phyloP scores from a whole-genome alignment of 306 rosid species.

The apple (Malus domestica) region ASM211411v1 NC_041805.1:19381001-19381500 shows the following conservation, averaged over 20 bases:
- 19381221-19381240: background rate
- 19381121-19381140: background rate
- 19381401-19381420: conserved; percentile 5
- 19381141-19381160: background rate
- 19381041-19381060: background rate
- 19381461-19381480: conserved; percentile 44
- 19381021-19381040: background rate
- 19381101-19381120: background rate
- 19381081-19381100: conserved; percentile 13
- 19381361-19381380: background rate
- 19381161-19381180: background rate
- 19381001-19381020: background rate
- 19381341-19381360: background rate
- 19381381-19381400: background rate
- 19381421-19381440: conserved; percentile 4
- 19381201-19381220: background rate
- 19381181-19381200: background rate
- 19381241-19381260: background rate
- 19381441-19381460: background rate
- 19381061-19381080: background rate
- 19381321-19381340: background rate
- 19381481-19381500: conserved; percentile 73
- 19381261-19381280: background rate
- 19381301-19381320: background rate
- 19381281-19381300: background rate